Evolutionary conservation across 2,329 filamentous ascomycete species (phyloP).

Genomic region (Trichoderma sp.): DNA sequence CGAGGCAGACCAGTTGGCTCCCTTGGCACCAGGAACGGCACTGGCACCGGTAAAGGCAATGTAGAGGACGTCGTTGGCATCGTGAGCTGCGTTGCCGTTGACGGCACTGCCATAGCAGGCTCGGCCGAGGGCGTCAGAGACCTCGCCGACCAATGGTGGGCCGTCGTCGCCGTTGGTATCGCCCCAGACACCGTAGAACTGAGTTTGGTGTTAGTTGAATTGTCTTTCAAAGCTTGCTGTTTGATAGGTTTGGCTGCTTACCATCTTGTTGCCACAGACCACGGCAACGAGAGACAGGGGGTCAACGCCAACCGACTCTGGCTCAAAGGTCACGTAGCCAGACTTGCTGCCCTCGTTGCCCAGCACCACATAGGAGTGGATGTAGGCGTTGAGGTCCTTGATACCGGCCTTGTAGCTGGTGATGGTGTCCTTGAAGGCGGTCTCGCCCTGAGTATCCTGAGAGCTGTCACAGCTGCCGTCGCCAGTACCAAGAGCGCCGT

Average conservation of each 20-base stretch:
- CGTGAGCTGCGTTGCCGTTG: slow-evolving; percentile 47
- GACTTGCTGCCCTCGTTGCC: slow-evolving; percentile 47
- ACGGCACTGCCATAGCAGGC: slow-evolving; percentile 54
- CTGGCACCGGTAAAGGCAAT: slow-evolving; percentile 57
- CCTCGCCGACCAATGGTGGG: slow-evolving; percentile 51
- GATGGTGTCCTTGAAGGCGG: slow-evolving; percentile 47
- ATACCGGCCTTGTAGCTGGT: slow-evolving; percentile 40
- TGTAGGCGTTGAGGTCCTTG: slow-evolving; percentile 51
- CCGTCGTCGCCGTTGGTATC: slow-evolving; percentile 57
- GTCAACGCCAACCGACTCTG: slow-evolving; percentile 44
- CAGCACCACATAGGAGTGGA: slow-evolving; percentile 57
- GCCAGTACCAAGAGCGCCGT: slow-evolving; percentile 47
- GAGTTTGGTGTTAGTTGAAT: background rate
- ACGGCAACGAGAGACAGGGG: slow-evolving; percentile 57
- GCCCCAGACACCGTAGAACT: slow-evolving; percentile 60
- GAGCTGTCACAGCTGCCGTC: slow-evolving; percentile 43
- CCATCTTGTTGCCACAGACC: slow-evolving; percentile 53
- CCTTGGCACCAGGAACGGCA: slow-evolving; percentile 54
- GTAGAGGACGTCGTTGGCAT: slow-evolving; percentile 57
- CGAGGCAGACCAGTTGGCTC: slow-evolving; percentile 54
- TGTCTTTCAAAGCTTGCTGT: too few relatives aligned
- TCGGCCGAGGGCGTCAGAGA: slow-evolving; percentile 54
- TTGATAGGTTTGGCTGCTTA: slow-evolving; percentile 26
- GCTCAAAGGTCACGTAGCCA: slow-evolving; percentile 44
- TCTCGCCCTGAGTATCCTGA: slow-evolving; percentile 44